A percentile compares a stretch with the other conserved stretches of the same genome.
Conservation (phyloP, 169 alveolate genomes). For the Eimeria falciformis region DNA sequence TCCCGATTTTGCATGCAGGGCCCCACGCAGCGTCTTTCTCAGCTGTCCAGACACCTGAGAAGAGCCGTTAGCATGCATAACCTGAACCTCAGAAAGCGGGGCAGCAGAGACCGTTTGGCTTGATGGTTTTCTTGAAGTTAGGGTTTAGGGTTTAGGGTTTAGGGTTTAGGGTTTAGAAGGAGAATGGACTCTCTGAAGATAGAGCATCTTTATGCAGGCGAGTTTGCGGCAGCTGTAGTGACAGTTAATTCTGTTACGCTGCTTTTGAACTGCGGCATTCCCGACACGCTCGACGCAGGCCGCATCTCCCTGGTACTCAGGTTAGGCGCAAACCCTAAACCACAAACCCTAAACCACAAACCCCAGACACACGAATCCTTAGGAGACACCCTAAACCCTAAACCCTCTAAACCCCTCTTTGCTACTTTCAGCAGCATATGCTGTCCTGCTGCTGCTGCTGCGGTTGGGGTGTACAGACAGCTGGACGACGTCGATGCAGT, state of each 20-base stretch:
- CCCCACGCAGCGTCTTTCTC: no score
- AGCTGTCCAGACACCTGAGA: no score
- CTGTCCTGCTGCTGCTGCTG: conserved; percentile 47
- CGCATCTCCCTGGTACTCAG: not conserved
- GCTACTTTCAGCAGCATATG: not conserved
- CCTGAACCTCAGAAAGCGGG: no score
- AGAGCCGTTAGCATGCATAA: no score
- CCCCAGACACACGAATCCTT: not conserved
- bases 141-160: conserved; percentile 37
- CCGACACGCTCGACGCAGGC: not conserved
- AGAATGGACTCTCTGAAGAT: not conserved
- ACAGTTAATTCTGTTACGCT: not conserved
- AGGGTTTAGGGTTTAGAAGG: conserved; percentile 4
- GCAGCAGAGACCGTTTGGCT: no score
- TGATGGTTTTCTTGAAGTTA: no score
- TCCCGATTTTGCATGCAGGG: no score
- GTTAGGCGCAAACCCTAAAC: not conserved
- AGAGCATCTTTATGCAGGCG: not conserved
- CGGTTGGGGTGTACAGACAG: conserved; percentile 17
- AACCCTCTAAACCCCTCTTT: not conserved
- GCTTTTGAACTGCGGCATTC: conserved; percentile 3
- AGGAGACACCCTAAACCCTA: not conserved
- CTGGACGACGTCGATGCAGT: conserved; percentile 34
- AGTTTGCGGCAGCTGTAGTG: not conserved
- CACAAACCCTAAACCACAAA: not conserved